These are phyloP conservation scores for Pythium dissimile DNA, from an alignment of 352 stramenopile genomes.

Conservation along the genomic window DNA sequence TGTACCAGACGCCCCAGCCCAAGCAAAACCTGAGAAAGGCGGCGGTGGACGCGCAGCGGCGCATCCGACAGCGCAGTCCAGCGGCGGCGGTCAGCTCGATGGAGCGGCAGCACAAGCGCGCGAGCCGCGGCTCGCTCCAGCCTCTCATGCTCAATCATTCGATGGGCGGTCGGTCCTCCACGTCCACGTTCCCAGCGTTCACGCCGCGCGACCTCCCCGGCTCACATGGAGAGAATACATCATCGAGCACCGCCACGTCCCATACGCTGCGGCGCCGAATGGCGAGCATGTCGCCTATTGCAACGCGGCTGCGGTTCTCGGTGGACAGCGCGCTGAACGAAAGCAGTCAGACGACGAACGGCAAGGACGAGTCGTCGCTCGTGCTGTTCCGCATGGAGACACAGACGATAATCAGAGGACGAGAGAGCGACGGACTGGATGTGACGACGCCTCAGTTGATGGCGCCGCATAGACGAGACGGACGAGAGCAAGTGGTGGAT, in stretches of 20 bases:
- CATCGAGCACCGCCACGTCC: constrained; percentile 33
- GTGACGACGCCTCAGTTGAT: constrained; percentile 1
- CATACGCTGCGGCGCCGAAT: constrained; percentile 51
- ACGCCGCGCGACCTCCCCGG: constrained; percentile 47
- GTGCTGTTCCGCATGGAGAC: constrained; percentile 19
- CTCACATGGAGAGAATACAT: not conserved
- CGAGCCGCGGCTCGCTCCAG: not conserved
- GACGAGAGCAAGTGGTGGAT: constrained; percentile 19
- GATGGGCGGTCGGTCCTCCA: too few species aligned
- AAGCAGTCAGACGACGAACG: constrained; percentile 1
- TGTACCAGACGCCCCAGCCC: constrained; percentile 55
- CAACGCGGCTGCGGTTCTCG: constrained; percentile 16
- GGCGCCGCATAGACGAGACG: constrained; percentile 1
- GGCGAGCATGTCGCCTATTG: constrained; percentile 61
- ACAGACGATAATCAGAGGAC: not conserved
- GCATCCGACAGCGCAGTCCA: constrained; percentile 16
- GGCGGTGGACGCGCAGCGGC: not conserved
- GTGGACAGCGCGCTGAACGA: constrained; percentile 8
- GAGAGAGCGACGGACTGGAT: not conserved
- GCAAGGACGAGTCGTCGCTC: constrained; percentile 3
- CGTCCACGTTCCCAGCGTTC: constrained; percentile 55
- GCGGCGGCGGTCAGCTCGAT: constrained; percentile 11
- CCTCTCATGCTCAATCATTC: not conserved
- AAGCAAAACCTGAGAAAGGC: not conserved
- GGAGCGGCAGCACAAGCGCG: constrained; percentile 15